Percentiles rank a stretch among this genome's conserved stretches.
These are phyloP conservation scores for Pelargonium australe DNA, from an alignment of 441 rosid species.

Conservation along the genomic window DNA sequence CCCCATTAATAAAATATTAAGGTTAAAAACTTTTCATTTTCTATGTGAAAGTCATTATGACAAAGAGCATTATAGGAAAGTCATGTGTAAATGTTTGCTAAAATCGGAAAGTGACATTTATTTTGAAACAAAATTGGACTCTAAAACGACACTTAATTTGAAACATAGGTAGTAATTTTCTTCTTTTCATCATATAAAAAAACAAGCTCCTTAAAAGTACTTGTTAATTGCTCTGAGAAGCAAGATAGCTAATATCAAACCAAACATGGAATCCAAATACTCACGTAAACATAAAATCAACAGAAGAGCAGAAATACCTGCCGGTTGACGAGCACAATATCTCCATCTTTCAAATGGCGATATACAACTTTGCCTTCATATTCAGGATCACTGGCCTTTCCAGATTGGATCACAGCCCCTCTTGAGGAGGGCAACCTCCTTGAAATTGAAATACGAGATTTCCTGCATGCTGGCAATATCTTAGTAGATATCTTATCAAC, in stretches of 20 bases:
- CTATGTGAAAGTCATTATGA: too few relatives aligned
- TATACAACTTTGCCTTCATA: conserved; percentile 80
- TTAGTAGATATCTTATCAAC: conserved; percentile 56
- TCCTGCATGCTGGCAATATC: conserved; percentile 44
- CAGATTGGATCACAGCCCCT: conserved; percentile 58
- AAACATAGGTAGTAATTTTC: not conserved
- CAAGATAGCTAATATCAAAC: not conserved
- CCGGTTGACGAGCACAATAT: conserved; percentile 88
- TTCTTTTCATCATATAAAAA: not conserved
- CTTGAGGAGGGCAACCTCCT: conserved; percentile 77
- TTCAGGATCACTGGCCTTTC: conserved; percentile 53
- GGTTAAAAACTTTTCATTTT: too few relatives aligned
- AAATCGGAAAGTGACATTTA: too few relatives aligned
- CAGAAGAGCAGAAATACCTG: conserved; percentile 46
- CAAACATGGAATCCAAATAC: not conserved
- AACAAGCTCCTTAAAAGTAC: not conserved
- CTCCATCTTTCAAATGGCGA: conserved; percentile 95
- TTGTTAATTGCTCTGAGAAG: not conserved
- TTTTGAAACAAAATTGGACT: too few relatives aligned
- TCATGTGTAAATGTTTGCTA: too few relatives aligned
- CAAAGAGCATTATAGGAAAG: too few relatives aligned
- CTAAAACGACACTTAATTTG: too few relatives aligned
- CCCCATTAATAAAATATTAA: too few relatives aligned
- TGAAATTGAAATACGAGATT: conserved; percentile 61
- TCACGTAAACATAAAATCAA: not conserved